Percentiles rank a stretch among this genome's conserved stretches.
phyloP scores from a whole-genome alignment of 768 basidiomycete species.

The Mycena rebaudengoi region DNA sequence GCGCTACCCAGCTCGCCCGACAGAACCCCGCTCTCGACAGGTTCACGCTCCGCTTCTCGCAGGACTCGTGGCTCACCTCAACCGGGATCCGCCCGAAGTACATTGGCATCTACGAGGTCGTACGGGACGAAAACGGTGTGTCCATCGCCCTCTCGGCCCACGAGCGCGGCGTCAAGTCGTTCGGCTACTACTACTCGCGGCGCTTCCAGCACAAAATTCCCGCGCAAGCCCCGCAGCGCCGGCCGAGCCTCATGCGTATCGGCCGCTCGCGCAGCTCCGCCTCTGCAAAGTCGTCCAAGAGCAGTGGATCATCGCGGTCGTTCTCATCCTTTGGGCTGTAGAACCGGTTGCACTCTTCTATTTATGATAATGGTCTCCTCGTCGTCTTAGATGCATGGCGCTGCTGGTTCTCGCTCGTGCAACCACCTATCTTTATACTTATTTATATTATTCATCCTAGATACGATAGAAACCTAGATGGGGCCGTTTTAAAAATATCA shows the following conservation, averaged over 20 bases:
- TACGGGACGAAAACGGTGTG: neutral
- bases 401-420: too few species aligned
- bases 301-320: neutral
- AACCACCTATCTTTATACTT: too few species aligned
- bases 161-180: conserved; percentile 6
- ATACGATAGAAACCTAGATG: too few species aligned
- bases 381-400: too few species aligned
- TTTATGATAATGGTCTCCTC: too few species aligned
- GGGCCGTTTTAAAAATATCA: too few species aligned
- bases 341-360: too few species aligned
- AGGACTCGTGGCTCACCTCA: conserved; percentile 47
- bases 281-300: neutral
- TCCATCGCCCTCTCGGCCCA: neutral
- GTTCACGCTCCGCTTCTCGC: conserved; percentile 43
- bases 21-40: conserved; percentile 42
- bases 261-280: conserved; percentile 4
- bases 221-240: neutral
- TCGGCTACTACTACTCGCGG: neutral
- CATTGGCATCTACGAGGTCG: conserved; percentile 40
- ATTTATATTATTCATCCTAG: too few species aligned
- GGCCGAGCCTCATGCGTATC: conserved; percentile 14
- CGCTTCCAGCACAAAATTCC: neutral
- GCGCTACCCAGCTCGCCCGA: conserved; percentile 38
- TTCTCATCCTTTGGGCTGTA: neutral
- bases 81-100: conserved; percentile 41